A percentile compares a stretch with the other conserved stretches of the same genome.
Conservation (phyloP, 2,329 filamentous ascomycete species). For the Diaporthe eres region DNA sequence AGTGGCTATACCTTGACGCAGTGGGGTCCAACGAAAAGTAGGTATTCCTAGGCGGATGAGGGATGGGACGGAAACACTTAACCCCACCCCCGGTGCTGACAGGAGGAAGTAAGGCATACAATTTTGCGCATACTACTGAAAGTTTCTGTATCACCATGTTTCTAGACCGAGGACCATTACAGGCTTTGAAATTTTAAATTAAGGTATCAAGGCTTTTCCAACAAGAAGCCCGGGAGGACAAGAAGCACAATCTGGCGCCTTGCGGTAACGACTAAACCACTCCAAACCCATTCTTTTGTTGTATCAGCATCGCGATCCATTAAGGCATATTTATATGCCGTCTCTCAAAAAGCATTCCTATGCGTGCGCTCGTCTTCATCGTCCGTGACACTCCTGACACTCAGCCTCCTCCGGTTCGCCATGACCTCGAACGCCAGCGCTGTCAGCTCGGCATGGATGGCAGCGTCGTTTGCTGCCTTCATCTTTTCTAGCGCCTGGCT, state of each 20-base stretch:
- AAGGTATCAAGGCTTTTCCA: neutral
- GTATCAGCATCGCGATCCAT: neutral
- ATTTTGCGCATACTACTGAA: neutral
- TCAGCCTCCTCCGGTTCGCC: constrained; percentile 35
- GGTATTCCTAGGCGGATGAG: neutral
- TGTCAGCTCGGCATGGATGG: constrained; percentile 36
- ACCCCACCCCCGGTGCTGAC: too few relatives aligned
- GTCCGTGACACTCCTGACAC: constrained; percentile 26
- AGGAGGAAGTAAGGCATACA: neutral
- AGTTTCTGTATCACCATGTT: too few relatives aligned
- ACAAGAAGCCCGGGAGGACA: neutral
- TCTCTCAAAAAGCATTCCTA: neutral
- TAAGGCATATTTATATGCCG: neutral
- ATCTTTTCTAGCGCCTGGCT: constrained; percentile 33
- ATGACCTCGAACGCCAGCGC: constrained; percentile 38
- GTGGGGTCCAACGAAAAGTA: neutral
- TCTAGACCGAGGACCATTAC: neutral
- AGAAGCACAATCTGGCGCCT: constrained; percentile 30
- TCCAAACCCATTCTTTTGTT: neutral
- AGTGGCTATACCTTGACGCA: neutral
- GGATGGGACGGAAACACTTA: neutral
- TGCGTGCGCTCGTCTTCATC: constrained; percentile 21
- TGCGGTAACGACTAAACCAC: neutral
- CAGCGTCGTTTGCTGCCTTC: constrained; percentile 32
- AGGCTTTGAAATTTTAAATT: neutral